Conservation (phyloP, 2,329 filamentous ascomycete species). For the Diaporthe sp. region DNA sequence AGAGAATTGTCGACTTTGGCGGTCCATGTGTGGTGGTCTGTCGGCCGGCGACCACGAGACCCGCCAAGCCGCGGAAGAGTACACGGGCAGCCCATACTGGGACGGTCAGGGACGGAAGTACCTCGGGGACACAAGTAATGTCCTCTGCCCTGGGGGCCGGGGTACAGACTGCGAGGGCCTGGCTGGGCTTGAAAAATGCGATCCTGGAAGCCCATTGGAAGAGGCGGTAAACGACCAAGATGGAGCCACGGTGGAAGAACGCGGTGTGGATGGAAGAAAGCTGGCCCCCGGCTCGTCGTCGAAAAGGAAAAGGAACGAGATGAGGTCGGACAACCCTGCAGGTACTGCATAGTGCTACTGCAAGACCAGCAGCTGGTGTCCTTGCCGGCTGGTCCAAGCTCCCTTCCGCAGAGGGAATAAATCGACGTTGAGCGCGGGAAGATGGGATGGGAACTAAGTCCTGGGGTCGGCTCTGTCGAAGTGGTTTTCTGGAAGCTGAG, state of each 20-base stretch:
- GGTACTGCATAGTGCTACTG: slow-evolving; percentile 31
- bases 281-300: slow-evolving; percentile 12
- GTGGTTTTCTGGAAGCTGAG: slow-evolving; percentile 28
- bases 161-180: slow-evolving; percentile 6
- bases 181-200: slow-evolving; percentile 34
- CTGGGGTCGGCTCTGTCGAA: slow-evolving; percentile 18
- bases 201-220: slow-evolving; percentile 34
- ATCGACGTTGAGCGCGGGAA: slow-evolving; percentile 38
- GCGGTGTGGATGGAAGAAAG: slow-evolving; percentile 32
- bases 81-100: slow-evolving; percentile 29
- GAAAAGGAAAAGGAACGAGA: slow-evolving; percentile 16
- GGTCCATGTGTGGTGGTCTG: slow-evolving; percentile 33
- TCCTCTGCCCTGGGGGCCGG: slow-evolving; percentile 23
- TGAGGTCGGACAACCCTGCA: slow-evolving; percentile 34
- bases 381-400: slow-evolving; percentile 31
- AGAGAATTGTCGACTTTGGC: slow-evolving; percentile 21
- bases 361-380: slow-evolving; percentile 24
- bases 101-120: slow-evolving; percentile 33
- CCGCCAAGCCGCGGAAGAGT: slow-evolving; percentile 26
- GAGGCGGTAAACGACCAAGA: slow-evolving; percentile 34
- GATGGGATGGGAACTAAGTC: slow-evolving; percentile 34
- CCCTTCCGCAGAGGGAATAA: slow-evolving; percentile 15
- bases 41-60: slow-evolving; percentile 36
- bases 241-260: slow-evolving; percentile 36
- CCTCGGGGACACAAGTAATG: slow-evolving; percentile 31